Conservation (phyloP, 805 yeast species). For the Yarrowia phangngaensis region DNA sequence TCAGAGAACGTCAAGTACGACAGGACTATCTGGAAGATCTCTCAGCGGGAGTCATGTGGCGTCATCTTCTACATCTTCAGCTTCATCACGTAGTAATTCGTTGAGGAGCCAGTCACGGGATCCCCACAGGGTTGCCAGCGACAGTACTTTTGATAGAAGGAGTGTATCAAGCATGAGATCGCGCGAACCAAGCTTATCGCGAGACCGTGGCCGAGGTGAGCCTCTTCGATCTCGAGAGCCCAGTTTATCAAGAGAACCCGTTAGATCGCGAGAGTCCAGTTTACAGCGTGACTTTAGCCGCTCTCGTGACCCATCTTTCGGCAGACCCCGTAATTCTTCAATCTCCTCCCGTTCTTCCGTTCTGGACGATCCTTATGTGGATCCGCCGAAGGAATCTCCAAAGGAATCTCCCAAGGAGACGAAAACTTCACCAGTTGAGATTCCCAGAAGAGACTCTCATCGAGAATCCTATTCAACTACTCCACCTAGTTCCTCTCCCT, state of each 20-base stretch:
- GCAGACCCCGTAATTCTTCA: neutral
- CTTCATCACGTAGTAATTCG: neutral
- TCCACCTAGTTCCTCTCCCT: neutral
- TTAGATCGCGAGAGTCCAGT: neutral
- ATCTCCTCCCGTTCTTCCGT: neutral
- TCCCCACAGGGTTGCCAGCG: neutral
- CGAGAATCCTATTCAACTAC: neutral
- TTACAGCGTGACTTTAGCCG: neutral
- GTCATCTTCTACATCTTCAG: neutral
- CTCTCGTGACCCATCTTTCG: neutral
- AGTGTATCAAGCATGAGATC: no score
- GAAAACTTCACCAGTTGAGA: neutral
- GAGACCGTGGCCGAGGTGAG: no score
- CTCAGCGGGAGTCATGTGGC: constrained; percentile 12
- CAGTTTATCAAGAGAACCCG: neutral
- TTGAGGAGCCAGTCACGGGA: neutral
- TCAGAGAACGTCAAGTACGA: neutral
- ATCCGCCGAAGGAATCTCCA: neutral
- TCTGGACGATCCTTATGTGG: constrained; percentile 7
- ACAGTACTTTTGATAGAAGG: no score
- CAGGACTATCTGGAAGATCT: constrained; percentile 6
- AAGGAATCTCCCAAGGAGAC: neutral
- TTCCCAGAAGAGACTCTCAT: neutral
- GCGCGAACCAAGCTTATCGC: no score
- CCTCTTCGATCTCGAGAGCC: neutral